Conservation (phyloP, 441 rosid genomes). For the Euphorbia schlechtendalii region DNA sequence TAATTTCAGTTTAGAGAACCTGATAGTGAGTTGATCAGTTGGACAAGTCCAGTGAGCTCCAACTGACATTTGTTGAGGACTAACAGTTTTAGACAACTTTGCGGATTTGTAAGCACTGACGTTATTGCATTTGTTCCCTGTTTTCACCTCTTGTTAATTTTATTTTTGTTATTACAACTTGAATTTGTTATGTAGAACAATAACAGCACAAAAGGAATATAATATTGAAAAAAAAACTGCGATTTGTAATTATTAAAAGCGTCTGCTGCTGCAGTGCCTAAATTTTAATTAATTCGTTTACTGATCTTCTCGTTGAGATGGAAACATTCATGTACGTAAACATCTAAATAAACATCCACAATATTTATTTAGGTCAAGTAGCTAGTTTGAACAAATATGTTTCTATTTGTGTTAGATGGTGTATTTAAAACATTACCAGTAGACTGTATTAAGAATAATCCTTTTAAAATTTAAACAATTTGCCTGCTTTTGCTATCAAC, state of each 20-base stretch:
- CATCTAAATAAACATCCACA: too few species aligned
- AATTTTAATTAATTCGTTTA: not conserved
- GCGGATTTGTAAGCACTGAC: constrained; percentile 52
- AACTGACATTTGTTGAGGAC: constrained; percentile 65
- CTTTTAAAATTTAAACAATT: too few species aligned
- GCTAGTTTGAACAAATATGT: too few species aligned
- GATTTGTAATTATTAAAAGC: not conserved
- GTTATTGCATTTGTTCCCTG: constrained; percentile 64
- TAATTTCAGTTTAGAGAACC: constrained; percentile 33
- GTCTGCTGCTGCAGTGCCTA: too few species aligned
- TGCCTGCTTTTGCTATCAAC: not conserved
- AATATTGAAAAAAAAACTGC: not conserved
- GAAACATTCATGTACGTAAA: too few species aligned
- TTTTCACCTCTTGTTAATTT: constrained; percentile 21
- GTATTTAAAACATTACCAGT: not conserved
- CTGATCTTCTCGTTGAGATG: too few species aligned
- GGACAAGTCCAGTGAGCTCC: constrained; percentile 57
- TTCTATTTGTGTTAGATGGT: not conserved
- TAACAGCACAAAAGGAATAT: not conserved
- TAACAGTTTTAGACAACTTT: constrained; percentile 54
- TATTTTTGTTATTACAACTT: constrained; percentile 4
- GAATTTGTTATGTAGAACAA: not conserved
- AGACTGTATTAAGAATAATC: not conserved
- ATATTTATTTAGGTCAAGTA: too few species aligned
- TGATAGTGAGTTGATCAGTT: constrained; percentile 63